Evolutionary conservation across 2,329 filamentous ascomycete species (phyloP), one percentile per base, ranked within the genome.

Genomic region (Trichothecium sympodiale): DNA sequence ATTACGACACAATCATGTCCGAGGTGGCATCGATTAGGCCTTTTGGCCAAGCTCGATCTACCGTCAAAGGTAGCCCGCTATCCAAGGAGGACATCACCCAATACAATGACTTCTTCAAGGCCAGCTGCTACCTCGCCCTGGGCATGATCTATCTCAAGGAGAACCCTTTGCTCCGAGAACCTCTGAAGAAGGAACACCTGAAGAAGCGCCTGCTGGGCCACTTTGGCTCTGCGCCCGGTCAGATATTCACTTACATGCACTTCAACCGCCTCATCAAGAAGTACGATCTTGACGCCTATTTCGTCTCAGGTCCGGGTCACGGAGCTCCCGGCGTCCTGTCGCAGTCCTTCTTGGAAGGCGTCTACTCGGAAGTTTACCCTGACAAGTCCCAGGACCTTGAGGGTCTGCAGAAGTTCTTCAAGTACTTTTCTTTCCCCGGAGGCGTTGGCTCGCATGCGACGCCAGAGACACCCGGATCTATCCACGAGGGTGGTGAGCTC

Each of bases 181-280:
- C 80, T 2, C 66, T 85, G 43, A 74, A 74, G 46, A 61, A 71
- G 23, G 74, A 83, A 36, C 78, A 87, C 50, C 65, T 87, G 60
- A 88, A 88, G 60, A 67, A 71, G 40, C 74, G 83, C 44, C 64
- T 87, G 8, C 65, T 88, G 3, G 83, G 83, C 28, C 83, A 88
- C 53, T 88, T 83, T 67, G 83, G 83, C 36, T 84, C 80, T 3
- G 81, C 83, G 34, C 77, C 83, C n/a, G 83, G 82, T 12, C 83
- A 87, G 56, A 77, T 80, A 39, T 87, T 88, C 58, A 83, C 80
- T 25, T 87, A 78, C 56, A 83, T 86, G 62, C 82, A 87, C 60
- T 81, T 85, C 67, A 87, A 87, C 57, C 77, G 81, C 25, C 62
- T 87, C 40, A 85, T 87, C 65, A 85, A 82, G 57, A 87, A 86